A percentile compares a stretch with the other conserved stretches of the same genome.
phyloP scores from a whole-genome alignment of 192 early-diverging fungal genomes.

The Borealophlyctis nickersoniae region DNA sequence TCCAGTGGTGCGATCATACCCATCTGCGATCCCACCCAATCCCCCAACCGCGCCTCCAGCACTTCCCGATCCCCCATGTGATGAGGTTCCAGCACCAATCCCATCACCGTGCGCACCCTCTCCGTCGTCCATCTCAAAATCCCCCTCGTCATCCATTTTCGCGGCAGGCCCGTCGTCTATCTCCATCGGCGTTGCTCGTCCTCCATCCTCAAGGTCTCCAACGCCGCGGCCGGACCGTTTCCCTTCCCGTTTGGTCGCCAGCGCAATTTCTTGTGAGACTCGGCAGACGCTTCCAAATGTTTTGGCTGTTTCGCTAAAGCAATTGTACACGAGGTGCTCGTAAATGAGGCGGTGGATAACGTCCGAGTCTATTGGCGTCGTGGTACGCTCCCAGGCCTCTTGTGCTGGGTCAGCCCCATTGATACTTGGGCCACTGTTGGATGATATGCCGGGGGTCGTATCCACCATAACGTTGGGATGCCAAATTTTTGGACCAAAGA shows the following conservation, averaged over 20 bases:
- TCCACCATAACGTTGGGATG: too few relatives aligned
- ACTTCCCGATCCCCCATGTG: neutral
- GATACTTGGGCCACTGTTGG: too few relatives aligned
- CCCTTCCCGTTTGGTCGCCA: too few relatives aligned
- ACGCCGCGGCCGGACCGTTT: neutral
- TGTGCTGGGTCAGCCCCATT: neutral
- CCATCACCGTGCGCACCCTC: conserved; percentile 3
- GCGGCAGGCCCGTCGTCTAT: neutral
- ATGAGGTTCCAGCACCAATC: too few relatives aligned
- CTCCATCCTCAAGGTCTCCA: neutral
- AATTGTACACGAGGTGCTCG: conserved; percentile 66
- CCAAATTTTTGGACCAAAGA: too few relatives aligned
- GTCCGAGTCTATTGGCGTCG: conserved; percentile 1
- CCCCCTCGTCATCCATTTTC: neutral
- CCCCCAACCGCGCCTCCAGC: neutral
- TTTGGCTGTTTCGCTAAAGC: conserved; percentile 63
- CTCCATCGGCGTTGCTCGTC: conserved; percentile 13
- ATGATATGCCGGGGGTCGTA: too few relatives aligned
- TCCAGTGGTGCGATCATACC: neutral
- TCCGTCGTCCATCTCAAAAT: neutral
- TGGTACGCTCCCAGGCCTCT: neutral
- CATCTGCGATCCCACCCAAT: neutral
- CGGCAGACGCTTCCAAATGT: conserved; percentile 46
- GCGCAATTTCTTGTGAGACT: too few relatives aligned
- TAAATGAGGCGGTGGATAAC: conserved; percentile 52